Base-by-base conservation (phyloP, 179 eudicot species). In the Beta lomatogona region DNA sequence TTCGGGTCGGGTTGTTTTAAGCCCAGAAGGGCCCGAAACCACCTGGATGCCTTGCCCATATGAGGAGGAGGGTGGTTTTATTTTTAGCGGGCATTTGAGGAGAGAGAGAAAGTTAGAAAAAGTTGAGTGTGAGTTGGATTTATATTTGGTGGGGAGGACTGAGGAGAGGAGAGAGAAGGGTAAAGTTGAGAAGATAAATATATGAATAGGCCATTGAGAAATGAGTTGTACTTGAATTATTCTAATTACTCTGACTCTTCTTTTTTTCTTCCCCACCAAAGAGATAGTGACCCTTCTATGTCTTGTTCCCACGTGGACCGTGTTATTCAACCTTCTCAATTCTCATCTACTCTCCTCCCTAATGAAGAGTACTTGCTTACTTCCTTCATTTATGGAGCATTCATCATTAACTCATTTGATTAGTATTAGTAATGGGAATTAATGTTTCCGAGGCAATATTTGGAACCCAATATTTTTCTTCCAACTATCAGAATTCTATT, bases 41-140 rank as follows among this genome's bases (percentile, higher is more conserved):
- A 91, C 61, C 86, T 60, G 0, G 92, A 21, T 22, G 90, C 87
- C 79, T 83, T 88, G 45, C 90, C 90, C 90, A 88, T 88, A 36
- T n/a, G 74, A 31, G 36, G 46, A 8, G 21, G 75, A 21, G 21
- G 36, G 9, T 48, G 52, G 41, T 36, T 36, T 36, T 36, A 36
- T 36, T 36, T 36, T 55, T 60, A 79, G 60, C 61, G 71, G 50
- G 88, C 88, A 87, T 87, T 83, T 79, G 83, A 22, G 11, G 25
- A 46, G 65, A 46, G 66, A 52, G 54, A 66, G 53, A 45, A 5
- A 10, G 21, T 13, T 31, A 25, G 28, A 25, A 1, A 25, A 25
- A 25, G 28, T 25, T 25, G 3, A 21, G 25, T 36, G 69, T 21
- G 73, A 36, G 41, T 36, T 36, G 41, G 2, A 0, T 36, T 36